Evolutionary conservation across 192 early-diverging fungal genomes (phyloP).

Genomic region (Linnemannia zychae): DNA sequence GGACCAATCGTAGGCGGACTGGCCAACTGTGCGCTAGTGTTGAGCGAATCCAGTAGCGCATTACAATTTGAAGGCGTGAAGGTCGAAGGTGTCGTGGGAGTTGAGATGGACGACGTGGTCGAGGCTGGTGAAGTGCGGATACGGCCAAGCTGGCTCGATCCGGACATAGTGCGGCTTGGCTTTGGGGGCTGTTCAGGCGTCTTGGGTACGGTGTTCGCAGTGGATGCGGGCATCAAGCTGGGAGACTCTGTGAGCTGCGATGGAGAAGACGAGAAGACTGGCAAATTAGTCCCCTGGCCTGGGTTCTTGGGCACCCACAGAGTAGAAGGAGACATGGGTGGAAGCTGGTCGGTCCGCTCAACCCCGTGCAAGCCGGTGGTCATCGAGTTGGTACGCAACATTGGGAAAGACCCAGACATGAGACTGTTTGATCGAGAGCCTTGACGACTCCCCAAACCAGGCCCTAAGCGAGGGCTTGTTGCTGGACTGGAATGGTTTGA

Average conservation of each 20-base stretch:
- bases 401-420: conserved; percentile 36
- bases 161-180: not conserved
- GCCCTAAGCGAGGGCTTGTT: conserved; percentile 43
- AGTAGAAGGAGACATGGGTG: conserved; percentile 24
- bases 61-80: conserved; percentile 37
- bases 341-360: conserved; percentile 9
- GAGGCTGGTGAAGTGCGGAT: conserved; percentile 42
- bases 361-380: not conserved
- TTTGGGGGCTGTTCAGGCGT: not conserved
- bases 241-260: conserved; percentile 25
- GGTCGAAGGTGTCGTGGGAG: conserved; percentile 41
- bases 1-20: conserved; percentile 5
- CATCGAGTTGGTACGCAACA: conserved; percentile 43
- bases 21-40: conserved; percentile 27
- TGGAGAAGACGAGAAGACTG: conserved; percentile 12
- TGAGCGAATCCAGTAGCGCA: conserved; percentile 36
- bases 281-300: not conserved
- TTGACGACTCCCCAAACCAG: conserved; percentile 18
- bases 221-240: conserved; percentile 8
- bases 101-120: conserved; percentile 45
- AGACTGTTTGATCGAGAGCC: conserved; percentile 42
- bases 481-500: conserved; percentile 53
- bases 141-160: not conserved
- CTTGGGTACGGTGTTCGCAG: not conserved
- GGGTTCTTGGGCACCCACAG: conserved; percentile 17